Conservation (phyloP, 164 flowering plant species). For the Vitis labrusca region DNA sequence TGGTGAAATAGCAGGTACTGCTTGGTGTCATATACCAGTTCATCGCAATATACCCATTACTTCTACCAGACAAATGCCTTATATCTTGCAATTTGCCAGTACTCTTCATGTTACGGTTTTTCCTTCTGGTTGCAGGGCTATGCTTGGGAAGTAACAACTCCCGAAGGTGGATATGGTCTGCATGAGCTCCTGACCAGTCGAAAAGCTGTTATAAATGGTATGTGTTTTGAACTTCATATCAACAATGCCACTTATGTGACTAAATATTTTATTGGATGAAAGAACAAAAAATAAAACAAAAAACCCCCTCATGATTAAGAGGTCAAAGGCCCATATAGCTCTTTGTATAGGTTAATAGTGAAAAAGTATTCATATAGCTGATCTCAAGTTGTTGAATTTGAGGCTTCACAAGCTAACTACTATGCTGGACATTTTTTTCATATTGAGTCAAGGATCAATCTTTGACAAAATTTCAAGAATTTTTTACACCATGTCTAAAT, state of each 20-base stretch:
- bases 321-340: too few relatives aligned
- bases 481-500: too few relatives aligned
- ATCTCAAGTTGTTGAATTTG: too few relatives aligned
- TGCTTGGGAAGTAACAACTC: conserved; percentile 94
- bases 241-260: neutral
- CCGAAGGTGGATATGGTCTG: conserved; percentile 92
- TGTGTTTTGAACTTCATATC: neutral
- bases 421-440: too few relatives aligned
- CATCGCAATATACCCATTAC: too few relatives aligned
- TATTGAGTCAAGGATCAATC: too few relatives aligned
- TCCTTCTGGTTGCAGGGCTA: conserved; percentile 62
- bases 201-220: conserved; percentile 74
- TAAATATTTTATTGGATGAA: neutral
- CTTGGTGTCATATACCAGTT: neutral
- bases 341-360: too few relatives aligned
- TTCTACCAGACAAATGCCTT: neutral
- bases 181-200: conserved; percentile 71
- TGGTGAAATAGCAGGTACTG: neutral
- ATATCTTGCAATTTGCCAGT: neutral
- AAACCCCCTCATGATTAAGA: too few relatives aligned
- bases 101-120: neutral
- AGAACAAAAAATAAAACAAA: too few relatives aligned
- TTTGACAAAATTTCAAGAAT: too few relatives aligned
- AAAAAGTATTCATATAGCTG: too few relatives aligned
- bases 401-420: too few relatives aligned